phyloP scores from a whole-genome alignment of 345 rosid genomes.

The Hevea brasiliensis region DNA sequence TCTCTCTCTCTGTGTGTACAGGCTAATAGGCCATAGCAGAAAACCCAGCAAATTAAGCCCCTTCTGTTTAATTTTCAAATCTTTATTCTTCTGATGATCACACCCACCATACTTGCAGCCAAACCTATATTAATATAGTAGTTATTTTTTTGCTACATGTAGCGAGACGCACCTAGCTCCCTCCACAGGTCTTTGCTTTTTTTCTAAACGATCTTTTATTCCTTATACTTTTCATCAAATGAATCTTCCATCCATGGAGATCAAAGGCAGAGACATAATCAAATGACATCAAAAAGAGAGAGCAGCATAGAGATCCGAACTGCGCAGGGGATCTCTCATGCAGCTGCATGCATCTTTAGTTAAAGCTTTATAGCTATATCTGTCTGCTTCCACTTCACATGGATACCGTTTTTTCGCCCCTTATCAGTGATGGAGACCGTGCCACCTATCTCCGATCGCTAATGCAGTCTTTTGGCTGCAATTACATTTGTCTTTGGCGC shows the following conservation, averaged over 20 bases:
- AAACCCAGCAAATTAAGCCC: no score
- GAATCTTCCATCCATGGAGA: background rate
- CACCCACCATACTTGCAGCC: no score
- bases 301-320: background rate
- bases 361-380: background rate
- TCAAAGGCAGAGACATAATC: conserved; percentile 4
- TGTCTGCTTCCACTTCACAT: conserved; percentile 20
- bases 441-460: conserved; percentile 43
- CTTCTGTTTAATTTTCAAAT: conserved; percentile 8
- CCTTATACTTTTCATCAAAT: background rate
- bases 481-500: conserved; percentile 73
- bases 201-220: background rate
- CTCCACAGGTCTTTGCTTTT: no score
- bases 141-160: background rate
- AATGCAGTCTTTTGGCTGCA: conserved; percentile 46
- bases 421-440: conserved; percentile 35
- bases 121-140: no score
- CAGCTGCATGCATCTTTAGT: background rate
- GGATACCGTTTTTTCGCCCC: conserved; percentile 54
- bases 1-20: background rate
- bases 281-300: conserved; percentile 1
- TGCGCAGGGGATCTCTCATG: background rate
- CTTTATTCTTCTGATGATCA: background rate
- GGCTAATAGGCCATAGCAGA: no score
- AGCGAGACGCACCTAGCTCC: background rate